These are phyloP conservation scores for Arabis alpina DNA, from an alignment of 345 rosid genomes.

Conservation along the genomic window DNA sequence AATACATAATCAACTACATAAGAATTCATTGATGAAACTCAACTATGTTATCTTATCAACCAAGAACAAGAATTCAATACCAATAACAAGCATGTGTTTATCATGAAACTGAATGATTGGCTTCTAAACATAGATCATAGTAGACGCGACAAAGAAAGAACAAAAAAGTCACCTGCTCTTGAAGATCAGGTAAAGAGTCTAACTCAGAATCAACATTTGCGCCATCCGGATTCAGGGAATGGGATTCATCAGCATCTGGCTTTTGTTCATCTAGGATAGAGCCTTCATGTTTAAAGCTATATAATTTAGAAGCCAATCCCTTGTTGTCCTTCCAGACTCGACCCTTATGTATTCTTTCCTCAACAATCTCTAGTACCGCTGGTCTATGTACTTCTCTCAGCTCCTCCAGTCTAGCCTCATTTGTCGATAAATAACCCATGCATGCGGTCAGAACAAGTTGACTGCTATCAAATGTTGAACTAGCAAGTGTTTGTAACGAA, in stretches of 20 bases:
- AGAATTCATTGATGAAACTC: conserved; percentile 17
- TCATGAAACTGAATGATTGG: too few species aligned
- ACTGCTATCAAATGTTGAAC: conserved; percentile 98
- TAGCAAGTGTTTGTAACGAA: conserved; percentile 78
- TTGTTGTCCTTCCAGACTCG: conserved; percentile 79
- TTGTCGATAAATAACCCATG: conserved; percentile 79
- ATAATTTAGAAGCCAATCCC: conserved; percentile 79
- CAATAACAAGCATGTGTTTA: too few species aligned
- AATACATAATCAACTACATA: conserved; percentile 9
- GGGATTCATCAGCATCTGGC: conserved; percentile 44
- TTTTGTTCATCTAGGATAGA: conserved; percentile 49
- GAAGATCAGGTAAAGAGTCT: conserved; percentile 78
- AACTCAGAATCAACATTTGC: conserved; percentile 50
- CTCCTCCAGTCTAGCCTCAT: conserved; percentile 72
- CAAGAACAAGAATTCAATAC: not conserved
- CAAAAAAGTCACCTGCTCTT: conserved; percentile 70
- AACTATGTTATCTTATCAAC: conserved; percentile 9
- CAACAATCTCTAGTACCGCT: conserved; percentile 56
- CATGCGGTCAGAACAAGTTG: conserved; percentile 92
- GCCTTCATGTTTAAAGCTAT: conserved; percentile 79
- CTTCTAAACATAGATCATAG: too few species aligned
- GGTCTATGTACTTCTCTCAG: conserved; percentile 83
- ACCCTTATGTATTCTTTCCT: conserved; percentile 68
- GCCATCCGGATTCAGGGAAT: conserved; percentile 40
- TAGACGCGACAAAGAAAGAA: not conserved